Evolutionary conservation across 345 rosid genomes (phyloP), one percentile per base, ranked within the genome.

Genomic region (Ceriops decandra): DNA sequence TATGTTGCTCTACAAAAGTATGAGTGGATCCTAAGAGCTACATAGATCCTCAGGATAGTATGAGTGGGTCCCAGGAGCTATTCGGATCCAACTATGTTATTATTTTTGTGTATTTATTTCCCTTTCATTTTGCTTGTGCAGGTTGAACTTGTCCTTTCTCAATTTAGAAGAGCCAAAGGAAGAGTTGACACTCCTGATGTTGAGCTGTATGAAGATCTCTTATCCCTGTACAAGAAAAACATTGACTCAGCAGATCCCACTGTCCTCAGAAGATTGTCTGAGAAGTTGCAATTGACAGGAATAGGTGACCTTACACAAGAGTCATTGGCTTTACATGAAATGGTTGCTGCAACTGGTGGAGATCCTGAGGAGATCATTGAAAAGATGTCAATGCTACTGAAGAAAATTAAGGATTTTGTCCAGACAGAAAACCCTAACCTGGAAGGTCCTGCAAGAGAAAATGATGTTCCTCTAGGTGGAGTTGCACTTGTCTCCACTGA

Each of bases 121-220:
- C 33, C 49, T 53, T n/a, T 53, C 13, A 49, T 62, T 71, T 57
- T 69, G 20, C 58, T 46, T 31, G 26, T 52, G 64, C 72, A 95
- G 99, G 90, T 84, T 75, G 97, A 95, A 84, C 88, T 95, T 66
- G 95, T 95, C 17, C 85, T 89, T 63, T 77, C 89, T 53, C 97
- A 95, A 70, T 95, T 91, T 75, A 82, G 85, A 76, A 84, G 95
- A 82, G 93, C 99, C 47, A 89, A 89, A 80, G 96, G 91, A 74
- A 91, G 95, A 80, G 79, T 81, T 61, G 92, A 91, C 63, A 71
- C 81, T 61, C 76, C 87, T 4, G 93, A 91, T 67, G 77, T 63
- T 61, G 89, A 83, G 73, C 73, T 95, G 52, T 80, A 79, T 60
- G 83, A 81, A 62, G 92, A 87, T 83, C 90, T 95, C 33, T 74